These are phyloP conservation scores for Penstemon newberryi DNA, from an alignment of 257 asterid species.

Conservation along the genomic window DNA sequence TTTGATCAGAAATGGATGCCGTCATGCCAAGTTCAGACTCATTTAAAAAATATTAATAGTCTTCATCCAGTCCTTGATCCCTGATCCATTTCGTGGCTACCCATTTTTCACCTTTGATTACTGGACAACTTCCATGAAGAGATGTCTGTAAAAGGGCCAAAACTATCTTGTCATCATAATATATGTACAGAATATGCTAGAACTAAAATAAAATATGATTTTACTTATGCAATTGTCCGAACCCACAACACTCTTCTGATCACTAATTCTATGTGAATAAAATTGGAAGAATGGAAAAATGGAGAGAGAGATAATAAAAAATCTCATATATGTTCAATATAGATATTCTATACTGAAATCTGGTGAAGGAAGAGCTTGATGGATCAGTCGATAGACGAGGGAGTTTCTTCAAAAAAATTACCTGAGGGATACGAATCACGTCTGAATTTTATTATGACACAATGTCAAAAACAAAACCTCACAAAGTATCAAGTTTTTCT, in stretches of 20 bases:
- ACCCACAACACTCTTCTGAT: no score
- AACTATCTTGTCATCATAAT: neutral
- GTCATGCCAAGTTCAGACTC: neutral
- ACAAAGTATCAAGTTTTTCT: neutral
- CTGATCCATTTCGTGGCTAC: slow-evolving; percentile 98
- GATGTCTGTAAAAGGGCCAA: slow-evolving; percentile 53
- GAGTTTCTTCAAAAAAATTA: no score
- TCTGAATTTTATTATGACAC: no score
- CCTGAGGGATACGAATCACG: no score
- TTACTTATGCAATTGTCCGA: no score
- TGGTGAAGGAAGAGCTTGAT: neutral
- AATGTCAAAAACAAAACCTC: neutral
- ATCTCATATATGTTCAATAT: no score
- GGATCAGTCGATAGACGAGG: neutral
- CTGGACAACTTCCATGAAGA: slow-evolving; percentile 97
- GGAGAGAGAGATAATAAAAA: neutral
- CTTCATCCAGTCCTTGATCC: slow-evolving; percentile 54
- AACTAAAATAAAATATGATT: no score
- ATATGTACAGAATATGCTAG: no score
- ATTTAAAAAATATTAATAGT: slow-evolving; percentile 24
- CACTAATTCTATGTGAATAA: no score
- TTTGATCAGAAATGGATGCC: slow-evolving; percentile 27
- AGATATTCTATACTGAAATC: neutral
- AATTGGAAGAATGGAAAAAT: no score
- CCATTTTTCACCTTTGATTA: slow-evolving; percentile 89